phyloP scores from a whole-genome alignment of 345 rosid genomes.

The Bruguiera parviflora region DNA sequence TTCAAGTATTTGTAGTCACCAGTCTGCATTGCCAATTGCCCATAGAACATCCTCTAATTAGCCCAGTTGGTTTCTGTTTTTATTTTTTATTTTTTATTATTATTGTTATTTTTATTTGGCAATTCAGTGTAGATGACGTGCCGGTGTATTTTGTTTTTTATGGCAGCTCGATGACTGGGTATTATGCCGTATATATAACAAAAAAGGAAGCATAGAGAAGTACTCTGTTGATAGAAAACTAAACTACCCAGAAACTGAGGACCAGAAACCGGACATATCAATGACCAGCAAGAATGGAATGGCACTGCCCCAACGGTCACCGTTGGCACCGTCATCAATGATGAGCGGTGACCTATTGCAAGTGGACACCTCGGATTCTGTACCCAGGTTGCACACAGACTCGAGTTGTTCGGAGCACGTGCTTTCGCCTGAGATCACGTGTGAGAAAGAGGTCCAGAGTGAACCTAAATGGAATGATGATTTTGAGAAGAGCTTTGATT shows the following conservation, averaged over 20 bases:
- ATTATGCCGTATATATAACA: constrained; percentile 75
- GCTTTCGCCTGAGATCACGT: constrained; percentile 48
- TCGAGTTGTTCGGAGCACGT: constrained; percentile 72
- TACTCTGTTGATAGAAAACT: constrained; percentile 27
- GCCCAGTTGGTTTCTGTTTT: no score
- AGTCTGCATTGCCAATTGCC: no score
- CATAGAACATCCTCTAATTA: no score
- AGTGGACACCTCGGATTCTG: constrained; percentile 54
- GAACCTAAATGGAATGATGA: constrained; percentile 38
- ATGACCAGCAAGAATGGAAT: constrained; percentile 1
- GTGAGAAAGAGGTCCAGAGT: constrained; percentile 60
- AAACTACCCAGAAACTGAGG: constrained; percentile 26
- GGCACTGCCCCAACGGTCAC: background rate
- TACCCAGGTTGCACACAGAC: constrained; percentile 51
- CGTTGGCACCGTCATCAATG: background rate
- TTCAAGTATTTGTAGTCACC: no score
- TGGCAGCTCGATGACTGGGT: constrained; percentile 94
- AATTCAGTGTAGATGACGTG: background rate
- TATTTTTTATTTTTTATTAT: no score
- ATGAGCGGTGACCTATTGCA: constrained; percentile 10
- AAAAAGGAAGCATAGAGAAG: constrained; percentile 72
- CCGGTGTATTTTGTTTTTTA: background rate
- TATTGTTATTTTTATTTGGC: no score
- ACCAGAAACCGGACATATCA: constrained; percentile 35
- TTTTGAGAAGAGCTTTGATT: constrained; percentile 25